phyloP scores from a whole-genome alignment of 129 eudicot species.

The Apium graveolens region DNA sequence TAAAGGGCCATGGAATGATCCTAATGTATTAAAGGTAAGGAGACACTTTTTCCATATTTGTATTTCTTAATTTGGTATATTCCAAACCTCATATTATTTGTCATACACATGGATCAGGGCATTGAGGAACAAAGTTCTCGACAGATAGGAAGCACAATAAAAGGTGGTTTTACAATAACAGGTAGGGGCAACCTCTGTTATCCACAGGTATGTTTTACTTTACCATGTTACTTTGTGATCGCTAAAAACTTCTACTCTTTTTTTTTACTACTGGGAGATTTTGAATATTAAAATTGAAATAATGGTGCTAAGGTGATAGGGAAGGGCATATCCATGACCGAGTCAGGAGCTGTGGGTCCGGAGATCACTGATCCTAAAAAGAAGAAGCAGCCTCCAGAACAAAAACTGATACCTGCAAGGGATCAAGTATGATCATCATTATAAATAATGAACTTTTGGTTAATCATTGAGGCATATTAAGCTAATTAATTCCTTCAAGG shows the following conservation, averaged over 20 bases:
- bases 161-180: constrained; percentile 23
- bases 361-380: constrained; percentile 37
- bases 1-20: constrained; percentile 85
- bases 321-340: constrained; percentile 31
- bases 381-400: constrained; percentile 24
- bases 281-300: neutral
- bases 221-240: neutral
- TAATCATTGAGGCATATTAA: too few relatives aligned
- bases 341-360: constrained; percentile 53
- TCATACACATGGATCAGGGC: constrained; percentile 39
- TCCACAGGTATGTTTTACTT: constrained; percentile 23
- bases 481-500: neutral
- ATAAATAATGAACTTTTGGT: neutral
- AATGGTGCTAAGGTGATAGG: constrained; percentile 10
- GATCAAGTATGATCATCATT: constrained; percentile 38
- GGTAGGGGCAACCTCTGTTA: constrained; percentile 17
- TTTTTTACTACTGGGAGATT: neutral
- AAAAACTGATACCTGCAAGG: constrained; percentile 38
- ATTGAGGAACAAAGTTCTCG: constrained; percentile 37
- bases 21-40: constrained; percentile 38
- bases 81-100: too few relatives aligned
- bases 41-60: neutral
- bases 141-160: constrained; percentile 24
- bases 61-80: neutral
- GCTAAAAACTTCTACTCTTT: neutral